Evolutionary conservation across 305 asterid species (phyloP).

Genomic region (Solanum hybrid): DNA sequence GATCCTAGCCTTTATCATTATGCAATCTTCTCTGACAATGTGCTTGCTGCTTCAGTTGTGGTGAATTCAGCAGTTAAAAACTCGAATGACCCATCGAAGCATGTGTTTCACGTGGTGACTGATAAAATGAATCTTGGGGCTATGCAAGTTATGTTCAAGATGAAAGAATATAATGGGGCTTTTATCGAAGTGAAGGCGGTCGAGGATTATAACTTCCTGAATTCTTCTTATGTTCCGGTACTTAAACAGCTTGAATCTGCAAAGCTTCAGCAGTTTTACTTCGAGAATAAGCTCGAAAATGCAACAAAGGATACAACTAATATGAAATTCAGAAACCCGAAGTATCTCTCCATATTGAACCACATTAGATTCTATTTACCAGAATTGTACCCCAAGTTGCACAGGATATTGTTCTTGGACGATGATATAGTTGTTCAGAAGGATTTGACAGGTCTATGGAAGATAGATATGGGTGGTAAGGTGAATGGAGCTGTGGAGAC

Average conservation of each 20-base stretch:
- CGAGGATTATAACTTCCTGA: conserved; percentile 27
- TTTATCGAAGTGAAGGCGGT: conserved; percentile 29
- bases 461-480: conserved; percentile 68
- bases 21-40: conserved; percentile 33
- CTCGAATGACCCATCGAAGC: conserved; percentile 22
- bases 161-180: conserved; percentile 28
- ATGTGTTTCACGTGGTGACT: conserved; percentile 30
- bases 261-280: conserved; percentile 25
- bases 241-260: conserved; percentile 27
- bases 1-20: conserved; percentile 26
- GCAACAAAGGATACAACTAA: conserved; percentile 30
- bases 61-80: conserved; percentile 31
- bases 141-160: conserved; percentile 32
- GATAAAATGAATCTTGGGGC: conserved; percentile 35
- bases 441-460: conserved; percentile 72
- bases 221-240: conserved; percentile 32
- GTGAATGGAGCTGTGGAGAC: conserved; percentile 85
- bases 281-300: conserved; percentile 30
- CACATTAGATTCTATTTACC: conserved; percentile 78
- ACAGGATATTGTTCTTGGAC: conserved; percentile 70
- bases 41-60: conserved; percentile 32
- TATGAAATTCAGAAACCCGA: conserved; percentile 30
- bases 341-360: conserved; percentile 36
- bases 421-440: conserved; percentile 72
- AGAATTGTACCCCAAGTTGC: conserved; percentile 69